Evolutionary conservation across 2,329 filamentous ascomycete species (phyloP).

Genomic region (Colletotrichum theobromicola): DNA sequence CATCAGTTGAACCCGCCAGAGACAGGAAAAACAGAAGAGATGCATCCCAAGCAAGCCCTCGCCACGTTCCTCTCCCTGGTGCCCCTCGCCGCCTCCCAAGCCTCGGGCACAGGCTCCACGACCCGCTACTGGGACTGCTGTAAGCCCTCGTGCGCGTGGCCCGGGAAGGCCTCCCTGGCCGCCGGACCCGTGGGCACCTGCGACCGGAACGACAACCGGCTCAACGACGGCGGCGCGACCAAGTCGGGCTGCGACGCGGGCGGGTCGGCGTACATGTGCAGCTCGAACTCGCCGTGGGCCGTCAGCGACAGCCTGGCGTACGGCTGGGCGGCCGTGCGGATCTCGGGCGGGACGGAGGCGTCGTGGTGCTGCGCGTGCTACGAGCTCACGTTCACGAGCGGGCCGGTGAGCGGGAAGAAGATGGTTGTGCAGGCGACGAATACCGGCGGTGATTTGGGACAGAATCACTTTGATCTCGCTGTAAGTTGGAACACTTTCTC

Average conservation of each 20-base stretch:
- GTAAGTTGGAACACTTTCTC: slow-evolving; percentile 28
- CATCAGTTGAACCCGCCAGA: neutral
- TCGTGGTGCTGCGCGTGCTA: slow-evolving; percentile 62
- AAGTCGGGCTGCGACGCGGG: slow-evolving; percentile 44
- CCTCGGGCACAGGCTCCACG: slow-evolving; percentile 32
- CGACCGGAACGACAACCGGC: slow-evolving; percentile 51
- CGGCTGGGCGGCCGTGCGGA: slow-evolving; percentile 58
- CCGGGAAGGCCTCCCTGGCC: slow-evolving; percentile 47
- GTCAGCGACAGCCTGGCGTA: slow-evolving; percentile 56
- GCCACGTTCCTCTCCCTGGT: slow-evolving; percentile 26
- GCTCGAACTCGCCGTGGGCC: slow-evolving; percentile 55
- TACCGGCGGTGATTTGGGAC: slow-evolving; percentile 58
- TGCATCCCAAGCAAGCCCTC: slow-evolving; percentile 1
- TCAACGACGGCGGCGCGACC: slow-evolving; percentile 42
- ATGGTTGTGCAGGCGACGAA: slow-evolving; percentile 67
- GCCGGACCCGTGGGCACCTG: slow-evolving; percentile 49
- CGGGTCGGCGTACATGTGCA: slow-evolving; percentile 59
- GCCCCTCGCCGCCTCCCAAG: slow-evolving; percentile 24
- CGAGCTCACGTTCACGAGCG: slow-evolving; percentile 64
- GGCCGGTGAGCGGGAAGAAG: slow-evolving; percentile 58
- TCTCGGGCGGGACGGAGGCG: slow-evolving; percentile 47
- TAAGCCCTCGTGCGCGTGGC: slow-evolving; percentile 63
- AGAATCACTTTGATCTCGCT: slow-evolving; percentile 61
- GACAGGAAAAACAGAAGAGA: neutral
- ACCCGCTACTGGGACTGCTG: slow-evolving; percentile 59